Base-by-base conservation (phyloP, 2,329 filamentous ascomycete species). In the Aspergillus nomiae region DNA sequence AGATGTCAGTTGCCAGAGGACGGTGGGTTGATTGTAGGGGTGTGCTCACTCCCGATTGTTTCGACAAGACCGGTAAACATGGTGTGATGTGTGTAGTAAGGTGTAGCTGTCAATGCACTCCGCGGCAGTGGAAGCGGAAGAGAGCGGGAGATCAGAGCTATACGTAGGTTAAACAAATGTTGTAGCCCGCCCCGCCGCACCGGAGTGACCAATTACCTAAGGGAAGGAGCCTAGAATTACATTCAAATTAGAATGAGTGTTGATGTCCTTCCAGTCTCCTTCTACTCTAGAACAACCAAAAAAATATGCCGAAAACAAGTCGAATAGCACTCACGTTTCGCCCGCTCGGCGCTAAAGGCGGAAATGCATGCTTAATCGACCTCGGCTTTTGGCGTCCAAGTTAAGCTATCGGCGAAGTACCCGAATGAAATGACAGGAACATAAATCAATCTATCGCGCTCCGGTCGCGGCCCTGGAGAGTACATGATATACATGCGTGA, bases 61-160 rank as follows among this genome's bases (percentile, higher is more conserved):
- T 97, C 93, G 60, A 97, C 92, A 65, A 97, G 91, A 70, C 95
- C 95, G 62, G 95, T 98, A 76, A 99, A 98, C 95, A 99, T 98
- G 65, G 66, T 83, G 71, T n/a, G 19, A 30, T 10, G n/a, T 41
- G 24, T 46, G 16, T 48, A 32, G 4, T 63, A 56, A 55, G 45
- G 21, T 24, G n/a, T 32, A n/a, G 21, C 19, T 19, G 48, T 30
- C 26, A 51, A 30, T n/a, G 48, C 8, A 51, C 14, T 51, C 16
- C 28, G 26, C 28, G 48, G 48, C 5, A 51, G 48, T 51, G 21
- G 48, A 32, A 12, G 48, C 48, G 48, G 48, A 21, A 32, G 48
- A 21, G 48, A 32, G 48, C 48, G 48, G 48, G 34, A 32, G 48
- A 51, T 51, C 4, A 50, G 46, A 30, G 26, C 14, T 32, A 5